Conservation (phyloP, 2,329 filamentous ascomycete species). For the Penicillium nordicum region DNA sequence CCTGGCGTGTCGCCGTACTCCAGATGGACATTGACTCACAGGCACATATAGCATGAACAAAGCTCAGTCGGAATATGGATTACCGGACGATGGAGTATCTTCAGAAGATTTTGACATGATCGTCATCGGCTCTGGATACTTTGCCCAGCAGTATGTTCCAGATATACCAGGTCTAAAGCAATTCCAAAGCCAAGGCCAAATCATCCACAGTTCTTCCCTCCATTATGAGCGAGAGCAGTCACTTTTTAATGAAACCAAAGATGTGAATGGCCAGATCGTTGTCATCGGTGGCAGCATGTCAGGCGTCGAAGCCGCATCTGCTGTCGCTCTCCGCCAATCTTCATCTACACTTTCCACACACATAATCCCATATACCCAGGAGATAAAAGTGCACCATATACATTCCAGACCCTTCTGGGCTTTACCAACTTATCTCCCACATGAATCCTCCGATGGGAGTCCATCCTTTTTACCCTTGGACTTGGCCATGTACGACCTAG, state of each 20-base stretch:
- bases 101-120: conserved; percentile 62
- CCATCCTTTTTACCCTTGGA: conserved; percentile 69
- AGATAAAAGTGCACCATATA: conserved; percentile 61
- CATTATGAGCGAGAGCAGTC: conserved; percentile 47
- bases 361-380: conserved; percentile 40
- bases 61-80: background rate
- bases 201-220: conserved; percentile 68
- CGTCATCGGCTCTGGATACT: conserved; percentile 72
- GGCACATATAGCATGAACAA: background rate
- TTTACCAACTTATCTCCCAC: conserved; percentile 54
- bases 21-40: background rate
- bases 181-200: conserved; percentile 48
- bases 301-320: conserved; percentile 71
- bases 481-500: conserved; percentile 67
- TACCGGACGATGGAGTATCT: background rate
- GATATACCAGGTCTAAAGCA: conserved; percentile 35
- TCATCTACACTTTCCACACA: conserved; percentile 48
- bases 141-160: conserved; percentile 59
- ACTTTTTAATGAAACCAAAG: conserved; percentile 1
- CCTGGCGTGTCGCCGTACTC: background rate
- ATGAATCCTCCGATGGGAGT: conserved; percentile 14
- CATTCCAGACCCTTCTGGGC: conserved; percentile 69
- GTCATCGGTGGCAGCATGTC: conserved; percentile 81
- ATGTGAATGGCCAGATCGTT: conserved; percentile 58
- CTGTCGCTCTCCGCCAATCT: conserved; percentile 69